These are phyloP conservation scores for Carex littledalei DNA, from an alignment of 176 grass and related monocot species.

Conservation along the genomic window DNA sequence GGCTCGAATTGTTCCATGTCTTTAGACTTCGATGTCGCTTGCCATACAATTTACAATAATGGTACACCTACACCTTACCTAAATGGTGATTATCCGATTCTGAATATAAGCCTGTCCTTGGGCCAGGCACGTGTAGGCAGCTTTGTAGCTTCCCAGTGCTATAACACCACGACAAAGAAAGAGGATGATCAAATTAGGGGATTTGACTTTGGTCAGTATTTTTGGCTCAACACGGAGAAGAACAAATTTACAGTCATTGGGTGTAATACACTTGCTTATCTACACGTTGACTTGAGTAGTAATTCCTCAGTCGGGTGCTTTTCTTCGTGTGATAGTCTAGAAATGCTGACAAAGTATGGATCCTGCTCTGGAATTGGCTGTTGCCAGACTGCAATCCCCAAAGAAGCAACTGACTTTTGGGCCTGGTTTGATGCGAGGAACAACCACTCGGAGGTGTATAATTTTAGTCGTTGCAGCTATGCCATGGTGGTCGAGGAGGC, in stretches of 20 bases:
- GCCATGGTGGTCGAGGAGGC: not conserved
- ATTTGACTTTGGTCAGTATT: not conserved
- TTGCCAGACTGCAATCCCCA: not conserved
- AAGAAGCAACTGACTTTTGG: not conserved
- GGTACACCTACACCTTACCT: no score
- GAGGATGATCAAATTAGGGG: not conserved
- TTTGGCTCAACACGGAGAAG: not conserved
- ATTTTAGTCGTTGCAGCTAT: not conserved
- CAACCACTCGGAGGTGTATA: not conserved
- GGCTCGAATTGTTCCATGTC: not conserved
- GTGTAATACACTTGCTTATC: not conserved
- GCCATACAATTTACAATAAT: not conserved
- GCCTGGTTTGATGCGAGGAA: not conserved
- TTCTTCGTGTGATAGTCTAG: not conserved
- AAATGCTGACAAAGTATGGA: not conserved
- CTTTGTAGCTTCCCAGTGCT: not conserved
- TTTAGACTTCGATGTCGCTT: rapidly evolving
- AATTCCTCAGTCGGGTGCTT: not conserved
- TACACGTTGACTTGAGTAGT: not conserved
- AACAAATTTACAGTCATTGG: not conserved
- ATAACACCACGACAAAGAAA: not conserved
- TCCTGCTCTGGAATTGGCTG: constrained; percentile 7
- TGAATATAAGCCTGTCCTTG: not conserved
- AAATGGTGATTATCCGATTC: no score
- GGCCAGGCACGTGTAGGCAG: not conserved